Conservation (phyloP, 441 rosid genomes). For the Populus hybrid region DNA sequence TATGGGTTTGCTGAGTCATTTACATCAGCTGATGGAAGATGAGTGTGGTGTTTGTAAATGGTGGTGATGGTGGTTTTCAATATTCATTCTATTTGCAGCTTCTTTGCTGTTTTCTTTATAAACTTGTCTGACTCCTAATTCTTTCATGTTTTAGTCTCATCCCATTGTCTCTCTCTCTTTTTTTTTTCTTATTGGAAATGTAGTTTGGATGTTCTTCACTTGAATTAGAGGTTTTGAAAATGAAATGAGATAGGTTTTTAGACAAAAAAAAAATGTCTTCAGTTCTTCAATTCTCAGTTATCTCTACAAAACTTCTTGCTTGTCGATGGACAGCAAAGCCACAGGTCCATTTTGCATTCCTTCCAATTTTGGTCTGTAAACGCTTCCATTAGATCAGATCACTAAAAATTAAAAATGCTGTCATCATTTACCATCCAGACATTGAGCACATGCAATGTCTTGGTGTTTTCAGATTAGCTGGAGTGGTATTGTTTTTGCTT, state of each 20-base stretch:
- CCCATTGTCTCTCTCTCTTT: not conserved
- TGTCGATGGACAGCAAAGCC: not conserved
- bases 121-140: constrained; percentile 9
- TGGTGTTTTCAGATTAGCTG: not conserved
- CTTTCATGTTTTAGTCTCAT: not conserved
- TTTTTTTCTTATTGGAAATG: constrained; percentile 1
- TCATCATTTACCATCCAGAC: not conserved
- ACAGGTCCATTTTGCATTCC: not conserved
- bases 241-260: constrained; percentile 2
- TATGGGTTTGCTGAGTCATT: constrained; percentile 29
- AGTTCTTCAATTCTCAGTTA: not conserved
- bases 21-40: constrained; percentile 32
- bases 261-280: not conserved
- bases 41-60: constrained; percentile 19
- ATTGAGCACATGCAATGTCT: not conserved
- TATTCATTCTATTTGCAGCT: constrained; percentile 19
- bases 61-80: constrained; percentile 1
- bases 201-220: constrained; percentile 13
- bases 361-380: not conserved
- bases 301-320: not conserved
- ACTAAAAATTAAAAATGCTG: not conserved
- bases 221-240: constrained; percentile 10
- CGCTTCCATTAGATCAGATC: not conserved
- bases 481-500: not conserved
- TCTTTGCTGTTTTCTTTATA: constrained; percentile 3